Percentiles rank a stretch among this genome's conserved stretches.
phyloP scores from a whole-genome alignment of 192 early-diverging fungal genomes.

The Rhizophlyctis rosea region DNA sequence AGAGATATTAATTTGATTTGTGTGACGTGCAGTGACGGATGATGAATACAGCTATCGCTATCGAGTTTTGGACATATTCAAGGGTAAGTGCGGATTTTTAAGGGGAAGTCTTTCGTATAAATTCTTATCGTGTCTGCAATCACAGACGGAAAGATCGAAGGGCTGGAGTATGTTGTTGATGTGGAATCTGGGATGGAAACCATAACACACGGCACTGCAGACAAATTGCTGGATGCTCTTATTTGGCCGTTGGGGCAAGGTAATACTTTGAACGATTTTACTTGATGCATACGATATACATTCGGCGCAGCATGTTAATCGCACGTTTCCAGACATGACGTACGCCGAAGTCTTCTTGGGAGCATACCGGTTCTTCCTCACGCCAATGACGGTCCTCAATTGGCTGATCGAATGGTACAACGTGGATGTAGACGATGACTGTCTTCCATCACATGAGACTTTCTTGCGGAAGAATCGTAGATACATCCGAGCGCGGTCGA shows the following conservation, averaged over 20 bases:
- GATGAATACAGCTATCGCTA: conserved; percentile 29
- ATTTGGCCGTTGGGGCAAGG: conserved; percentile 49
- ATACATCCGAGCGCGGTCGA: conserved; percentile 40
- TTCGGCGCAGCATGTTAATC: not conserved
- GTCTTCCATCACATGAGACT: conserved; percentile 24
- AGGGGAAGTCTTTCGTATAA: not conserved
- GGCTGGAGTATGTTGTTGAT: conserved; percentile 18
- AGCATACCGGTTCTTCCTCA: conserved; percentile 49
- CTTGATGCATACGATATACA: not conserved
- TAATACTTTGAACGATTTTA: not conserved
- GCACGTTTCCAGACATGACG: conserved; percentile 35
- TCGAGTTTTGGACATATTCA: conserved; percentile 38
- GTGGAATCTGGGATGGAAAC: conserved; percentile 24
- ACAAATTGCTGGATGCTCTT: conserved; percentile 45
- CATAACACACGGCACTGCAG: conserved; percentile 26
- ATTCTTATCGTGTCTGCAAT: not conserved
- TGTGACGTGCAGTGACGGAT: conserved; percentile 16
- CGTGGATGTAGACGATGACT: conserved; percentile 39
- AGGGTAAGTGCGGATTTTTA: conserved; percentile 17
- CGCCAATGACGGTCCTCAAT: conserved; percentile 31
- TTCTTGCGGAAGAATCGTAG: conserved; percentile 41
- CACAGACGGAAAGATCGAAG: conserved; percentile 27
- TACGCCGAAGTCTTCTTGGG: conserved; percentile 57
- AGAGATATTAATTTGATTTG: too few species aligned
- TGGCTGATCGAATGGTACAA: conserved; percentile 57